Evolutionary conservation across 805 yeast species (phyloP), one percentile per base, ranked within the genome.

Genomic region (Jamesozyma lodderae): DNA sequence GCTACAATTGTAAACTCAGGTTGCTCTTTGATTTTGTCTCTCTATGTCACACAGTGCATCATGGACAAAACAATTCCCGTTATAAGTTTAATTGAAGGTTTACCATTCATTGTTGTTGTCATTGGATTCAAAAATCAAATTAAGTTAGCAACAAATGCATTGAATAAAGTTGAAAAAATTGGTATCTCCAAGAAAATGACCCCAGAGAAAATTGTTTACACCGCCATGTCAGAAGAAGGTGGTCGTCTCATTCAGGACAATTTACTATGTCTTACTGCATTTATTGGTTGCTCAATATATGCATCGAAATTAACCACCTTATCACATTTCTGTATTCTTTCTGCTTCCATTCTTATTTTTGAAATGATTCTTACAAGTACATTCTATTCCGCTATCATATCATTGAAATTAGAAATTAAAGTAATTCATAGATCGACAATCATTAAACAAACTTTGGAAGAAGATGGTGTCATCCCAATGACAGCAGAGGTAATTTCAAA

Each of bases 101-200:
- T 90, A 33, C 98, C 98, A 17, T 90, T 90, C 61, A 72, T 90
- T 53, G 94, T 90, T 17, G 86, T 94, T 16, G 79, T 86, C 4
- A 76, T 90, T 54, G 98, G 97, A 2, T 90, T 90, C 63, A 87
- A 85, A 57, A 82, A 84, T 58, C 86, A 88, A 53, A 73, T 85
- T 15, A 68, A 75, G 10, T 70, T 87, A 45, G 81, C 96, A 1
- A 64, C 72, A 16, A 72, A 74, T 33, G 78, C 80, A 18, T 53
- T 74, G 49, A 59, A 63, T 28, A 54, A 60, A 36, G 53, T 52
- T 53, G 45, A 55, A 52, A 49, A 49, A 40, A 47, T 57, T 35
- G 63, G 61, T 19, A 47, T 64, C 15, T 56, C 68, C 25, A 54
- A 51, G 26, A 55, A 51, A 33, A 47, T 45, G 25, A 47, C 52